Conservation (phyloP, 2,329 filamentous ascomycete species). For the Furcasterigmium furcatum region DNA sequence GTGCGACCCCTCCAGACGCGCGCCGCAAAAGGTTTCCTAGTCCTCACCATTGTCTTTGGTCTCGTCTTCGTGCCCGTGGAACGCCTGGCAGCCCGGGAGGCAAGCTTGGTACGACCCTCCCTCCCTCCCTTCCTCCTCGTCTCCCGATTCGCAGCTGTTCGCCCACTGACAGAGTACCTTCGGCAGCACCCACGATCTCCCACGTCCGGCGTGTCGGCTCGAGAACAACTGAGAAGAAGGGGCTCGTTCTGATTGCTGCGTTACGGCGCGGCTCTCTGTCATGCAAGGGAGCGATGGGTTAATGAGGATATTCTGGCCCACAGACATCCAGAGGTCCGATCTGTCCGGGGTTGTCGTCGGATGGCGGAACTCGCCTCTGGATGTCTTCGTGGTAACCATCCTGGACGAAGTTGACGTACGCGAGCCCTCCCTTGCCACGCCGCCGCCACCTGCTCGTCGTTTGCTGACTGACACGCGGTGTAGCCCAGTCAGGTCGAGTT, state of each 20-base stretch:
- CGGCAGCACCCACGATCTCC: conserved; percentile 80
- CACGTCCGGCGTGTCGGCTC: conserved; percentile 81
- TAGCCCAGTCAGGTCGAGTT: conserved; percentile 79
- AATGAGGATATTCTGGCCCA: conserved; percentile 98
- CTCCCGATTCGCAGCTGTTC: neutral
- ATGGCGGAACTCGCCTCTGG: conserved; percentile 89
- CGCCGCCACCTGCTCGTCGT: neutral
- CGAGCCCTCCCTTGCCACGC: neutral
- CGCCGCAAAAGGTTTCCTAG: conserved; percentile 78
- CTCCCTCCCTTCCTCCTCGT: neutral
- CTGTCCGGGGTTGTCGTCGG: conserved; percentile 85
- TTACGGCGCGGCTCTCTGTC: conserved; percentile 36
- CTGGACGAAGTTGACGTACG: conserved; percentile 87
- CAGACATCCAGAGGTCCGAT: conserved; percentile 70
- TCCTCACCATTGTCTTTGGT: conserved; percentile 82
- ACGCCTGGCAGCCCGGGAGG: conserved; percentile 77
- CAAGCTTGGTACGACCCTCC: conserved; percentile 63
- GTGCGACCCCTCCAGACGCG: conserved; percentile 58
- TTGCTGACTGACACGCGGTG: neutral
- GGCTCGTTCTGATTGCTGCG: conserved; percentile 74
- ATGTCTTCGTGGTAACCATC: conserved; percentile 86
- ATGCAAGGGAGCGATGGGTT: conserved; percentile 79
- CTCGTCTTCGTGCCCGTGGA: conserved; percentile 80
- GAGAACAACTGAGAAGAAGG: conserved; percentile 89
- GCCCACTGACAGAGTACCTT: too few relatives aligned